Evolutionary conservation across 1,139 yeast species (phyloP).

Genomic region (Sugiyamaella japonica): DNA sequence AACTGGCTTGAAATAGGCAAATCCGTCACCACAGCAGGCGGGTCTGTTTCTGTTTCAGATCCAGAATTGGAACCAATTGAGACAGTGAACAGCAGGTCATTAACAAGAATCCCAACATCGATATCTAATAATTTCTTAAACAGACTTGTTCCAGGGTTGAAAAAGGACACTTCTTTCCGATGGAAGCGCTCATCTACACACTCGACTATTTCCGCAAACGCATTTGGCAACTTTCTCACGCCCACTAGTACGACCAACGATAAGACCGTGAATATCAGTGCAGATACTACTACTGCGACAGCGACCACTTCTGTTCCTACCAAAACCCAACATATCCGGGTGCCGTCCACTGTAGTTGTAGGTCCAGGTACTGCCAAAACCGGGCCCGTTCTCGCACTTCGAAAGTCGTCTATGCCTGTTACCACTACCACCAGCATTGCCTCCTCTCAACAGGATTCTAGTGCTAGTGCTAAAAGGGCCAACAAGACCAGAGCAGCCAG

Average conservation of each 20-base stretch:
- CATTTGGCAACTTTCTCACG: neutral
- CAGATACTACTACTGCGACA: neutral
- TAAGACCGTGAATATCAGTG: neutral
- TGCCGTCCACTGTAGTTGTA: conserved; percentile 13
- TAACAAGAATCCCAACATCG: neutral
- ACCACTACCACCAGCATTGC: neutral
- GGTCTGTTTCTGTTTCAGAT: conserved; percentile 1
- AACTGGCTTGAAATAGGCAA: conserved; percentile 18
- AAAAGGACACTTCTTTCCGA: conserved; percentile 3
- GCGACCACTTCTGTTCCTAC: neutral
- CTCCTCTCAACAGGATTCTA: too few relatives aligned
- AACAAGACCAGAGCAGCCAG: conserved; percentile 4
- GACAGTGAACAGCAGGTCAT: neutral
- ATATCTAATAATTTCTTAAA: neutral
- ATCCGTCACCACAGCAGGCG: neutral
- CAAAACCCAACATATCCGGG: neutral
- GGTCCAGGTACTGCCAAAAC: conserved; percentile 21
- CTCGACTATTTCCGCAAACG: neutral
- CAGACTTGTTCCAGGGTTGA: conserved; percentile 3
- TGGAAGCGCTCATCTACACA: neutral
- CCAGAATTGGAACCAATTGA: neutral
- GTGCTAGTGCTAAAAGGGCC: too few relatives aligned
- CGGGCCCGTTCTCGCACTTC: conserved; percentile 18
- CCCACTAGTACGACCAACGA: neutral
- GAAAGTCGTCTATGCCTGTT: conserved; percentile 4